Conservation (phyloP, 139 green algal genomes). For the Picochlorum sp. region DNA sequence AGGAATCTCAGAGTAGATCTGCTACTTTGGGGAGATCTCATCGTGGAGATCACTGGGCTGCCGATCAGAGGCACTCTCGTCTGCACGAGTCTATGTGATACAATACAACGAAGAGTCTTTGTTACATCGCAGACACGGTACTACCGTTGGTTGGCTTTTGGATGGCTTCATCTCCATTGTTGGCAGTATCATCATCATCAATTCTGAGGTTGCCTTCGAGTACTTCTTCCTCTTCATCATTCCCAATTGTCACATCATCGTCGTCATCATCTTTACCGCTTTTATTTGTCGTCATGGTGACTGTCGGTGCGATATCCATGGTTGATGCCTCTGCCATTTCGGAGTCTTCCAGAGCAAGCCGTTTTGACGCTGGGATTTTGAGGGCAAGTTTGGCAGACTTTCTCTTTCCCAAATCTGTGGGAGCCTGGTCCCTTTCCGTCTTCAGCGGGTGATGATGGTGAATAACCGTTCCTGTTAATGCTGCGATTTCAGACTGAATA, state of each 20-base stretch:
- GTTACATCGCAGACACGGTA: too few species aligned
- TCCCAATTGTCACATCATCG: conserved; percentile 15
- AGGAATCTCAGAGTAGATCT: too few species aligned
- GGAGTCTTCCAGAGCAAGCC: not conserved
- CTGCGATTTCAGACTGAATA: not conserved
- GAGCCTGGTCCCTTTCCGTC: not conserved
- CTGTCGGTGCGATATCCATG: not conserved
- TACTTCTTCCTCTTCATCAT: conserved; percentile 31
- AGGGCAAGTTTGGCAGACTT: conserved; percentile 13
- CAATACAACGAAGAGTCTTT: too few species aligned
- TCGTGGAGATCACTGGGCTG: too few species aligned
- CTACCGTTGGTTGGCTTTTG: not conserved
- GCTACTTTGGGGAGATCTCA: too few species aligned
- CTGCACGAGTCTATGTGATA: too few species aligned
- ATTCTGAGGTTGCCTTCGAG: conserved; percentile 15
- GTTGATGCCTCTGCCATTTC: not conserved
- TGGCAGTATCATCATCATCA: conserved; percentile 4
- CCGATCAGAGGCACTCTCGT: too few species aligned
- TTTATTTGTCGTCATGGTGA: not conserved
- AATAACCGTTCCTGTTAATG: conserved; percentile 5
- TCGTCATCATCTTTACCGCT: conserved; percentile 15
- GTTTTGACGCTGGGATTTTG: conserved; percentile 2
- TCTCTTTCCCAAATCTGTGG: not conserved
- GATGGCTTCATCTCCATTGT: not conserved
- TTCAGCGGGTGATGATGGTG: not conserved